Evolutionary conservation across 208 protist species (phyloP), one percentile per base, ranked within the genome.

Genomic region (Leishmania tarentolae): DNA sequence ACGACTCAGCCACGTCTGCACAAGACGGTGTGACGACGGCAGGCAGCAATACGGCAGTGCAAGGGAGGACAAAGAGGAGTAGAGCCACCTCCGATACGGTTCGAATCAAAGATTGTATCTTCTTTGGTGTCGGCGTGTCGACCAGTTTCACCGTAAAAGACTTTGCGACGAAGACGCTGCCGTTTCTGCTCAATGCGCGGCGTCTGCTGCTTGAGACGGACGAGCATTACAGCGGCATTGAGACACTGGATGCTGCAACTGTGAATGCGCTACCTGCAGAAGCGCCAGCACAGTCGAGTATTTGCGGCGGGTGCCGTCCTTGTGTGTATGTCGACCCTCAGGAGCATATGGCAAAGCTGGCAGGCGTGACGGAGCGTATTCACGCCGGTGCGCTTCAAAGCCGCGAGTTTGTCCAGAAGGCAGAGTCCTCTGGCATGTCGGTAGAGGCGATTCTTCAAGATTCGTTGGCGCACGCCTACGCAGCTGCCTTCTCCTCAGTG

Each of bases 161-260:
- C 59, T 95, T 95, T 70, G 63, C 71, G 2, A 72, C 70, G 44
- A 53, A 81, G 31, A 92, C 86, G 37, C 81, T 95, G 52, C 90
- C 94, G 4, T 82, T 92, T 28, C 80, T 97, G 28, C 74, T 94
- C 28, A 47, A 80, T 42, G 44, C 66, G 61, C 84, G 42, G 35
- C 89, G 91, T 0, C 79, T 89, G 66, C 78, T 96, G 56, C 75
- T 93, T 0, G 93, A 96, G 83, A 91, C 89, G 46, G 93, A 96
- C 78, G 83, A 84, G 71, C 84, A 93, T 66, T 91, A 90, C 81
- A 35, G 66, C 42, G 80, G 42, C 37, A n/a, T 77, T 3, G 47
- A 82, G 69, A 40, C 40, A 11, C 40, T 2, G 28, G 17, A 6
- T 37, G 24, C 31, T 21, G n/a, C 31, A 8, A 19, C 24, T n/a